These are phyloP conservation scores for Amauroascus verrucosus DNA, from an alignment of 2,329 filamentous ascomycete genomes.

Conservation along the genomic window DNA sequence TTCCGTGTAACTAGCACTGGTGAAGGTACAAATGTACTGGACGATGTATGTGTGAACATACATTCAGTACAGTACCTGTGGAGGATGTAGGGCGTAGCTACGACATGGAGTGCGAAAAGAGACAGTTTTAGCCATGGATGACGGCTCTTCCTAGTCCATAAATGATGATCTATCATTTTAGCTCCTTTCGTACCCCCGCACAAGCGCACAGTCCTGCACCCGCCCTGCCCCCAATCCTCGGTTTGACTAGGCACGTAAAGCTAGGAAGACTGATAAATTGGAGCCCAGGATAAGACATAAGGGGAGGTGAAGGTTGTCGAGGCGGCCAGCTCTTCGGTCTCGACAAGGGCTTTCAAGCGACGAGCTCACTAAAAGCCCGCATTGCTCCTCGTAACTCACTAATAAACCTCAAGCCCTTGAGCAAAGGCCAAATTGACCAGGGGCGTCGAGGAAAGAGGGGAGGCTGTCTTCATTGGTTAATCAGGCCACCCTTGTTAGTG, in stretches of 20 bases:
- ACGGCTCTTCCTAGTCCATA: neutral
- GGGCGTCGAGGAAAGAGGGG: neutral
- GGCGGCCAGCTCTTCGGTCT: neutral
- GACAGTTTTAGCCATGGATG: neutral
- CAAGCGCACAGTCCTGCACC: slow-evolving; percentile 7
- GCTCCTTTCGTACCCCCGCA: slow-evolving; percentile 1
- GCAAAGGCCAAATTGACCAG: neutral
- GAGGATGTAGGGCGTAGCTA: too few species aligned
- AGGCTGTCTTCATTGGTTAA: neutral
- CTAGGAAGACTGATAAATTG: neutral
- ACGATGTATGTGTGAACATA: too few species aligned
- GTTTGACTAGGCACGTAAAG: slow-evolving; percentile 1
- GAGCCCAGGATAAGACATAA: too few species aligned
- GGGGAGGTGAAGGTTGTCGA: neutral
- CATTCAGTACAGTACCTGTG: too few species aligned
- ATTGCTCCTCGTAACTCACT: neutral
- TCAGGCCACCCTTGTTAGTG: slow-evolving; percentile 2
- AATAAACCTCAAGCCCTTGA: neutral
- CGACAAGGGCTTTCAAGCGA: neutral
- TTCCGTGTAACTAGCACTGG: too few species aligned
- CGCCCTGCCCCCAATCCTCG: neutral
- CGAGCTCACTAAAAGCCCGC: neutral
- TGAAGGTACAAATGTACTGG: too few species aligned
- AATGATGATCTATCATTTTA: neutral
- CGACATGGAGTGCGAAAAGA: too few species aligned